Evolutionary conservation across 2,329 filamentous ascomycete species (phyloP), one percentile per base, ranked within the genome.

Genomic region (Kalaharituber pfeilii): DNA sequence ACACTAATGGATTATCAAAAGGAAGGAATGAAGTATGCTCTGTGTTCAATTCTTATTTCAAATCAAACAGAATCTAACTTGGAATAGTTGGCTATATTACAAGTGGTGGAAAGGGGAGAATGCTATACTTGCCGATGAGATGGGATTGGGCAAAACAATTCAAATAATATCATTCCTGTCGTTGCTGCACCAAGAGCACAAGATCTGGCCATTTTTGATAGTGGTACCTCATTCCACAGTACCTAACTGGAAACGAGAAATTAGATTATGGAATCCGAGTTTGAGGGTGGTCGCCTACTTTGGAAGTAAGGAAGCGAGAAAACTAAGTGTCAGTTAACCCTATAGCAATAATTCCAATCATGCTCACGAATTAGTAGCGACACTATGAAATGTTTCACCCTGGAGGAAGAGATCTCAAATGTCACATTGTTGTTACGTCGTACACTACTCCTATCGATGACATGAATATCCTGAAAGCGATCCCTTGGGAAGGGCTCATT

Each of bases 91-190:
- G 88, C 76, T 98, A 2, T 81, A 94, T 56, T 88, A 84, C 66
- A 91, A 91, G 65, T 96, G 86, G 73, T 84, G 87, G 63, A 74
- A 77, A 51, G 75, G 81, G 61, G 81, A 84, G 65, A 96, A 91
- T 64, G 84, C 87, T 26, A 89, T 96, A 56, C 76, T 96, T 5
- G 91, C 91, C 0, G 91, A 98, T 65, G 91, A 98, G 66, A 98
- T 98, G 91, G 91, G 91, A 39, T 77, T 98, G 1, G 91, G 91
- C 28, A 98, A 98, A 71, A 98, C 91, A 0, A 86, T 98, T 28
- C 91, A 98, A 33, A 62, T 52, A 51, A 62, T 57, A 11, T 47
- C 54, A 3, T 45, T 55, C 26, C 30, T 52, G 20, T 53, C 45
- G 44, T 39, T 55, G 3, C 50, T 57, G 8, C 52, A 53, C 3